These are phyloP conservation scores for Microbotryum scabiosae DNA, from an alignment of 1,284 basidiomycete genomes.

Conservation along the genomic window DNA sequence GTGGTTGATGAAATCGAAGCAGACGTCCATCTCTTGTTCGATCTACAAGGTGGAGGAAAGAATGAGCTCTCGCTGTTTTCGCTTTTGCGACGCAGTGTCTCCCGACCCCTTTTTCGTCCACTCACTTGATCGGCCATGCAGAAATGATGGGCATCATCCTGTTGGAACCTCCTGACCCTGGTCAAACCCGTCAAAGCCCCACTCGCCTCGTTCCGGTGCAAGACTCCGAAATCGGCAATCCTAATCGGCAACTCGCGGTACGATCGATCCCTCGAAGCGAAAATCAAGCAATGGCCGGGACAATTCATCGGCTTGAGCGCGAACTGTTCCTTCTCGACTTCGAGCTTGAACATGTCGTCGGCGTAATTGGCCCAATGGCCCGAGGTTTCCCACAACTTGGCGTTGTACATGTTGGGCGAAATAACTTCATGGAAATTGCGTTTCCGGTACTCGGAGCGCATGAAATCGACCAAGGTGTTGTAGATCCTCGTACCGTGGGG, in stretches of 20 bases:
- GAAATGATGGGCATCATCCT: constrained; percentile 96
- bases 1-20: constrained; percentile 92
- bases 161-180: constrained; percentile 87
- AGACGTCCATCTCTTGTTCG: constrained; percentile 70
- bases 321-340: constrained; percentile 91
- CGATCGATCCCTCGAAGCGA: constrained; percentile 85
- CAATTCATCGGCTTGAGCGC: constrained; percentile 99
- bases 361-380: constrained; percentile 98
- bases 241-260: constrained; percentile 95
- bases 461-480: constrained; percentile 82
- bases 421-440: constrained; percentile 90
- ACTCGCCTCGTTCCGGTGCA: constrained; percentile 94
- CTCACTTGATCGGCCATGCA: constrained; percentile 83
- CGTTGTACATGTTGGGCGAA: constrained; percentile 95
- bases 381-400: constrained; percentile 95
- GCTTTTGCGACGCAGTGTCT: neutral
- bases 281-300: constrained; percentile 94
- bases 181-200: constrained; percentile 91
- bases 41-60: constrained; percentile 49
- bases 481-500: constrained; percentile 97
- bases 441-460: constrained; percentile 74
- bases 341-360: constrained; percentile 92
- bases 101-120: neutral
- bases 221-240: constrained; percentile 96
- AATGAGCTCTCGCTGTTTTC: neutral